Evolutionary conservation across 305 asterid genomes (phyloP), one percentile per base, ranked within the genome.

Genomic region (Rubia peregrina): DNA sequence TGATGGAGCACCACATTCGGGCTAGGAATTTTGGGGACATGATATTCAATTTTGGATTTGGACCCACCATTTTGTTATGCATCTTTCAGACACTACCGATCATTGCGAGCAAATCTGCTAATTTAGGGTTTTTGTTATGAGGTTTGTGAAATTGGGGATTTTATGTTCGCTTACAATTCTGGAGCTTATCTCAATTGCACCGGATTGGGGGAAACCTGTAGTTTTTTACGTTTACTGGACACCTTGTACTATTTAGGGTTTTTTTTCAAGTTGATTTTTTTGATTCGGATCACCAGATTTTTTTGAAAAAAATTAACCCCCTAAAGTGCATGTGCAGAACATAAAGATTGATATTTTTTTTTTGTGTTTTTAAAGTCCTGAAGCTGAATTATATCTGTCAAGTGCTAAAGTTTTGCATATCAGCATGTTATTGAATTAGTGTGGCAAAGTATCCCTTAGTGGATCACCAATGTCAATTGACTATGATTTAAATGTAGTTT

Each of bases 41-140:
- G 70, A 69, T 53, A 41, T 69, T 75, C 66, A 48, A 70, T 76
- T 80, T 71, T 72, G 81, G 41, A 66, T 73, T 80, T 68, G 77
- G 84, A 69, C 73, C 77, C 73, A 74, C 77, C 38, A 69, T 38
- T 69, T 51, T 56, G 65, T 40, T 65, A 9, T 65, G 53, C 68
- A 4, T 63, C 38, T 64, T 70, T 56, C 30, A 19, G 55, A 55
- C 74, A 69, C 56, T 63, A 51, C 69, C 74, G 74, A 76, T 76
- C 68, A 44, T 73, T 70, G 76, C 43, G 38, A 55, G 30, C 43
- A 40, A 40, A 44, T 67, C 63, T 76, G 73, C 56, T 38, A 43
- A 40, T 59, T 22, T 70, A 67, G 72, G 70, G 61, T 66, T 75
- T 71, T 73, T 41, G 64, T 70, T 70, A 42, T 60, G 71, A 12